phyloP scores from a whole-genome alignment of 148 eudicot species.

The Vaccinium macrocarpon region DNA sequence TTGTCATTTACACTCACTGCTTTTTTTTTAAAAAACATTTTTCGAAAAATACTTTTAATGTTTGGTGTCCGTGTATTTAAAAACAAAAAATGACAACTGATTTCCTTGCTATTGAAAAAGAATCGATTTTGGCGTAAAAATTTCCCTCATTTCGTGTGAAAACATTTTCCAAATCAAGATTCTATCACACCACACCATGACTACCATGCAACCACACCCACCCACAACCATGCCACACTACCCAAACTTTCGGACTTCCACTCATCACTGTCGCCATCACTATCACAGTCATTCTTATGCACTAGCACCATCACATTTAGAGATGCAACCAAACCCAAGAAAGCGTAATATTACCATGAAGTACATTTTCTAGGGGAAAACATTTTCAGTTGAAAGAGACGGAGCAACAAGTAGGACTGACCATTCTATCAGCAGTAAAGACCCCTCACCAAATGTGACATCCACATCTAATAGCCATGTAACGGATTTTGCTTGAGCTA shows the following conservation, averaged over 20 bases:
- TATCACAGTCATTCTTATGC: neutral
- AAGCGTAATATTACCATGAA: neutral
- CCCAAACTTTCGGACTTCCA: neutral
- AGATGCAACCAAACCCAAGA: neutral
- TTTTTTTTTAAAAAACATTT: neutral
- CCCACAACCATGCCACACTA: neutral
- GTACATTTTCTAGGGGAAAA: neutral
- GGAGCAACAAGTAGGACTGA: neutral
- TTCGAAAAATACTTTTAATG: neutral
- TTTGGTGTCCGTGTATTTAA: neutral
- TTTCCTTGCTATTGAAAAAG: neutral
- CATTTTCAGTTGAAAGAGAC: neutral
- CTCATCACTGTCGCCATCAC: neutral
- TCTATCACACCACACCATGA: neutral
- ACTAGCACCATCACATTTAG: neutral
- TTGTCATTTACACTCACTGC: neutral
- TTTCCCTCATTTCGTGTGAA: neutral
- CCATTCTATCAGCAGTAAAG: constrained; percentile 50
- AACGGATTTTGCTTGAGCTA: constrained; percentile 69
- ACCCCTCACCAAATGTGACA: constrained; percentile 47
- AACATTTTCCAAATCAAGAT: neutral
- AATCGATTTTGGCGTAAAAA: neutral
- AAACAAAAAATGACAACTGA: neutral
- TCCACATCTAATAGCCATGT: constrained; percentile 45
- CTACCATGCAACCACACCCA: neutral